Conservation (phyloP, 768 basidiomycete genomes). For the Amanita subjunquillea region DNA sequence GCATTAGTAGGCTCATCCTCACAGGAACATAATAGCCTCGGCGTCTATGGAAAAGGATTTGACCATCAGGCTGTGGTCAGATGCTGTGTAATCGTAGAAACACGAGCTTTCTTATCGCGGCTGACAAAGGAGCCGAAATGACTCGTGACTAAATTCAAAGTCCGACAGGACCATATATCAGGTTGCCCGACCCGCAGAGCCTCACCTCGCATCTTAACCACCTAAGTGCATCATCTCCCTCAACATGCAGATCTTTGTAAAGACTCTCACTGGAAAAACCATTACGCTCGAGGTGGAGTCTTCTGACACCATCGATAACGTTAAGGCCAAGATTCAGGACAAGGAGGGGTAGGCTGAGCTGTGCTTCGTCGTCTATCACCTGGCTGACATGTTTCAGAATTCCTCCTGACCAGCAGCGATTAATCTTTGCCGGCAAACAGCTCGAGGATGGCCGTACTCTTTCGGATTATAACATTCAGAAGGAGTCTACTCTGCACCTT, state of each 20-base stretch:
- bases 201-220: slow-evolving; percentile 7
- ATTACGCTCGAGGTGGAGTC: slow-evolving; percentile 5
- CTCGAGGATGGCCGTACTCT: slow-evolving; percentile 7
- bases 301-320: slow-evolving; percentile 7
- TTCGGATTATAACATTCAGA: slow-evolving; percentile 7
- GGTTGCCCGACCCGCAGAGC: slow-evolving; percentile 8
- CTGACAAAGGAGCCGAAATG: not conserved
- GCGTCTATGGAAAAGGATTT: slow-evolving; percentile 87
- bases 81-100: not conserved
- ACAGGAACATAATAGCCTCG: slow-evolving; percentile 66
- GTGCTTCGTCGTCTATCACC: not conserved
- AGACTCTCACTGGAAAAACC: slow-evolving; percentile 6
- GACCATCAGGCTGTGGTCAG: slow-evolving; percentile 68
- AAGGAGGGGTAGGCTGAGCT: slow-evolving; percentile 3
- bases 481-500: slow-evolving; percentile 5
- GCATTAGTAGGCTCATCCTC: slow-evolving; percentile 65
- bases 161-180: slow-evolving; percentile 24
- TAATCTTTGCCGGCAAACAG: slow-evolving; percentile 6
- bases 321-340: slow-evolving; percentile 7
- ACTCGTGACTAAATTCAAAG: slow-evolving; percentile 21
- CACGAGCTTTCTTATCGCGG: not conserved
- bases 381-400: not conserved
- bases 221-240: slow-evolving; percentile 5
- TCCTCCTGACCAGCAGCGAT: slow-evolving; percentile 6
- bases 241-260: slow-evolving; percentile 9